Evolutionary conservation across 345 rosid species (phyloP).

Genomic region (Abelmoschus esculentus): DNA sequence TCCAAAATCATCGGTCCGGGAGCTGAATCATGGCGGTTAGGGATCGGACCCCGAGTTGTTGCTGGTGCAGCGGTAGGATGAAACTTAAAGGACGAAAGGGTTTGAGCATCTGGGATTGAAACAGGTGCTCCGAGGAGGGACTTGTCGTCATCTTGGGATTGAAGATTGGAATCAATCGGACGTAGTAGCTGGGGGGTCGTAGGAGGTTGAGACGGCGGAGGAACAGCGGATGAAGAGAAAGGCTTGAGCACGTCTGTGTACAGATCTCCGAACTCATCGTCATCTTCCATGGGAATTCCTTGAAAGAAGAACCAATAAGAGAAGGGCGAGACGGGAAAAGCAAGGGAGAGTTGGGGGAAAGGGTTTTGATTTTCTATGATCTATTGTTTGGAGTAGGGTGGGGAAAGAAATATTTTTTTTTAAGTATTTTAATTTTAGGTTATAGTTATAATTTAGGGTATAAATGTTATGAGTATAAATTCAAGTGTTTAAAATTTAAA

Average conservation of each 20-base stretch:
- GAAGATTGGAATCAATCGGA: slow-evolving; percentile 60
- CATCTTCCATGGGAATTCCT: slow-evolving; percentile 62
- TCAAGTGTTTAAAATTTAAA: too few species aligned
- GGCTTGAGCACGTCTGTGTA: slow-evolving; percentile 77
- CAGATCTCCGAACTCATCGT: slow-evolving; percentile 99
- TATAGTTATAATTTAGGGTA: too few species aligned
- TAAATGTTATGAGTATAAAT: too few species aligned
- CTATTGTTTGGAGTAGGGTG: neutral
- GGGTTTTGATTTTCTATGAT: slow-evolving; percentile 15
- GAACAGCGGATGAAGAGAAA: slow-evolving; percentile 22
- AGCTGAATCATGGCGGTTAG: slow-evolving; percentile 16
- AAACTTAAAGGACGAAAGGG: neutral
- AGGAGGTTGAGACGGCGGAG: neutral
- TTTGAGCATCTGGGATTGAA: slow-evolving; percentile 8
- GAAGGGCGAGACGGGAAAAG: neutral
- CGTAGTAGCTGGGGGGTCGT: slow-evolving; percentile 12
- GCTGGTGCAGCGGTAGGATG: neutral
- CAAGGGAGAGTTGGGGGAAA: neutral
- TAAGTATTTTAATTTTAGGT: too few species aligned
- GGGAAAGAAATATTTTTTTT: too few species aligned
- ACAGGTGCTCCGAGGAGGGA: slow-evolving; percentile 7
- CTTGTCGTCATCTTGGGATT: slow-evolving; percentile 18
- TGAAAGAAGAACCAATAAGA: neutral
- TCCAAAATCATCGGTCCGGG: slow-evolving; percentile 39
- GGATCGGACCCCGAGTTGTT: slow-evolving; percentile 4